Evolutionary conservation across 2,329 filamentous ascomycete genomes (phyloP), one percentile per base, ranked within the genome.

Genomic region (Penicillium concentricum): DNA sequence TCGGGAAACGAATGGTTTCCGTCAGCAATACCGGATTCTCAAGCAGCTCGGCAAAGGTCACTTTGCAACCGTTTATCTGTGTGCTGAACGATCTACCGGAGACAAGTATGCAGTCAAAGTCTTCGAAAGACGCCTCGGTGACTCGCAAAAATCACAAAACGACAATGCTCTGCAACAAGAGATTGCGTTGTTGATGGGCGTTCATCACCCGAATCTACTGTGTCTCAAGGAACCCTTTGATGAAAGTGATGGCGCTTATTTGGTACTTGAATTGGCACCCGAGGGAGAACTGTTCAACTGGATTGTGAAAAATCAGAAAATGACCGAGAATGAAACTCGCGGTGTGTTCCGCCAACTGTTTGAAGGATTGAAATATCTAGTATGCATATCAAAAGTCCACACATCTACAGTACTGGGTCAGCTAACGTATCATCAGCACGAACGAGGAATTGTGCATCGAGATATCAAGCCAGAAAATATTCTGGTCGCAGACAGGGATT

Each of bases 401-500:
- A 10, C 38, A 35, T 37, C 4, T n/a, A 20, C 44, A n/a, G 16
- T 20, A 13, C 24, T 6, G 4, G 15, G 15, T n/a, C 18, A 38
- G 39, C 48, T 61, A 55, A 65, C 8, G 2, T 9, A n/a, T 30
- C 7, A 22, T 28, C n/a, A 97, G 93, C 94, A 99, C 72, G 94
- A 97, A 59, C 90, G 94, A 61, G 95, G 94, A 67, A 96, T 99
- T 72, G 92, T 97, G 5, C 94, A 99, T 73, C 89, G 94, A 56
- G 94, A 99, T 67, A 97, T 99, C 76, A 97, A 97, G 75, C 93
- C 92, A 0, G 93, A 97, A 72, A 97, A 97, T 68, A 97, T 99
- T 34, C 78, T 99, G 9, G 79, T 99, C 35, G 86, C 89, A 5
- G 91, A 97, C 75, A 91, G 91, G 68, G 83, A 94, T 34, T 78